phyloP scores from a whole-genome alignment of 2,329 filamentous ascomycete species.

The Emmonsiellopsis sp. region DNA sequence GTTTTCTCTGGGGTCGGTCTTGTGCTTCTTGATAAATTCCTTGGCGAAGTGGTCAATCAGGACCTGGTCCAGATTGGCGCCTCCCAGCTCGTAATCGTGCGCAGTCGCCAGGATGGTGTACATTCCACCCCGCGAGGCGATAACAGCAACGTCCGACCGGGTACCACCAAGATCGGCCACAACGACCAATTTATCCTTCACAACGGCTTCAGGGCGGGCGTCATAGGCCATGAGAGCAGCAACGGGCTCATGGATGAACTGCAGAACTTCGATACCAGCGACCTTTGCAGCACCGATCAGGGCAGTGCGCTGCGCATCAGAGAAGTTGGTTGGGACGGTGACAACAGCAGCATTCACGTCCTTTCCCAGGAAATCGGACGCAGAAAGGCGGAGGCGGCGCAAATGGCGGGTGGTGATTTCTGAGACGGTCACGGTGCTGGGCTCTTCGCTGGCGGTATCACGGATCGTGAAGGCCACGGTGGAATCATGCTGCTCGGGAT shows the following conservation, averaged over 20 bases:
- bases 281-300: conserved; percentile 67
- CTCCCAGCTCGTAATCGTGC: conserved; percentile 91
- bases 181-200: conserved; percentile 79
- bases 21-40: conserved; percentile 97
- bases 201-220: conserved; percentile 63
- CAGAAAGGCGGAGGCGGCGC: conserved; percentile 68
- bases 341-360: conserved; percentile 90
- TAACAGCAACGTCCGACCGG: conserved; percentile 79
- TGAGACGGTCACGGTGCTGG: conserved; percentile 63
- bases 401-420: conserved; percentile 81
- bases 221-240: conserved; percentile 86
- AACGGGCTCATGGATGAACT: conserved; percentile 85
- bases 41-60: conserved; percentile 96
- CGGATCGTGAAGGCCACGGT: conserved; percentile 73
- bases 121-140: conserved; percentile 87
- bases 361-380: conserved; percentile 87
- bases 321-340: conserved; percentile 88
- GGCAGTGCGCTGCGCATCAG: conserved; percentile 74
- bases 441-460: conserved; percentile 58
- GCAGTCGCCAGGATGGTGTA: conserved; percentile 90
- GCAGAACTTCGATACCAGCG: conserved; percentile 78
- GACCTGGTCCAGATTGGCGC: conserved; percentile 76
- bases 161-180: conserved; percentile 91
- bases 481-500: conserved; percentile 66
- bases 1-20: conserved; percentile 74